These are phyloP conservation scores for Lipomyces orientalis DNA, from an alignment of 805 yeast species.

Conservation along the genomic window DNA sequence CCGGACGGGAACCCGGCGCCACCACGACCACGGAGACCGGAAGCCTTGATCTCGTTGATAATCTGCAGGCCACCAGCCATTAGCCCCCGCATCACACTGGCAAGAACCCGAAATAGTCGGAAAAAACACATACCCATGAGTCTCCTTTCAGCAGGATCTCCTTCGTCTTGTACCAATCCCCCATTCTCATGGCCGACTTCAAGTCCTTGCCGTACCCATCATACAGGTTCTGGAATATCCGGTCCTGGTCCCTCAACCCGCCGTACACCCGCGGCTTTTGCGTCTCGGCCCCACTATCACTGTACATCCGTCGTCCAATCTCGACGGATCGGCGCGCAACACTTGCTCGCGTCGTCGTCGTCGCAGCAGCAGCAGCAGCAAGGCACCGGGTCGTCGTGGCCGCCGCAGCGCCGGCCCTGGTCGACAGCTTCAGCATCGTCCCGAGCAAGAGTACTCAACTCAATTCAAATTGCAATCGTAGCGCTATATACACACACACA, in stretches of 20 bases:
- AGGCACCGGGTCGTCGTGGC: slow-evolving; percentile 4
- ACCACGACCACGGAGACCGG: slow-evolving; percentile 89
- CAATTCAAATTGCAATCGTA: neutral
- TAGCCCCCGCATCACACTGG: slow-evolving; percentile 4
- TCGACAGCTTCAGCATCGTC: slow-evolving; percentile 13
- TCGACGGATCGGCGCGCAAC: neutral
- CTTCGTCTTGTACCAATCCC: slow-evolving; percentile 92
- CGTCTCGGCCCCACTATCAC: slow-evolving; percentile 47
- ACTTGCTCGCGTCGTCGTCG: neutral
- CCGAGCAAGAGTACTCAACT: neutral
- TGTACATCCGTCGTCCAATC: slow-evolving; percentile 6
- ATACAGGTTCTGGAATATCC: slow-evolving; percentile 85
- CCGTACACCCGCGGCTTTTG: slow-evolving; percentile 62
- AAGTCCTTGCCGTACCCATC: slow-evolving; percentile 76
- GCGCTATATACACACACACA: neutral
- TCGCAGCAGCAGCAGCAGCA: neutral
- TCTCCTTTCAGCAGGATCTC: slow-evolving; percentile 84
- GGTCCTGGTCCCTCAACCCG: slow-evolving; percentile 79
- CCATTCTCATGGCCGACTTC: slow-evolving; percentile 75
- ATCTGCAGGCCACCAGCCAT: slow-evolving; percentile 48
- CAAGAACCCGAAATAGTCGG: neutral
- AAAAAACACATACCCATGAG: slow-evolving; percentile 61
- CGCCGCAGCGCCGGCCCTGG: neutral
- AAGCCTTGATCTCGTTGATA: slow-evolving; percentile 81
- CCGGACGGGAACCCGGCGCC: slow-evolving; percentile 96